Evolutionary conservation across 2,329 filamentous ascomycete species (phyloP), one percentile per base, ranked within the genome.

Genomic region (Microdochium paspali): DNA sequence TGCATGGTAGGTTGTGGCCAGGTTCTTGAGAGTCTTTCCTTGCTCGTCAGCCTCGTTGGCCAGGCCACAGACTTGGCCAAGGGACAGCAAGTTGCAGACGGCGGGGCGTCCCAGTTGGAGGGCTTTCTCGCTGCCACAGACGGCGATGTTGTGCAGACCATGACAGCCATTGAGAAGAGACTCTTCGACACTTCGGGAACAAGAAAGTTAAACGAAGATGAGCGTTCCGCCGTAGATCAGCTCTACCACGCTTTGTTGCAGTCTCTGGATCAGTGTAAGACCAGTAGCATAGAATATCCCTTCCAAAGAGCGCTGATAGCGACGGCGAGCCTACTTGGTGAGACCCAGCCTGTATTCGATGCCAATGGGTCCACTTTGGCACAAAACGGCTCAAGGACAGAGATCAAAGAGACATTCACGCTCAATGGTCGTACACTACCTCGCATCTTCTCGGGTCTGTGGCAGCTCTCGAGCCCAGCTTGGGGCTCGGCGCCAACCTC

Each of bases 151-250:
- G 59, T 67, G 13, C 65, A 66, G 51, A 54, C 61, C 7, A 51
- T 63, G 25, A 67, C 65, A 4, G 64, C 62, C 2, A 53, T 66
- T 4, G 61, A 66, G 47, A 66, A 66, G 48, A 53, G 48, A 6
- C 47, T 62, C 31, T 49, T 56, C 13, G 47, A 51, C 2, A 44
- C 53, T 10, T 51, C 54, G 1, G 58, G 60, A 21, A 42, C 47
- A 3, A 45, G 56, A 20, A 35, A 53, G 1, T 31, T 57, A 10
- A 49, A 52, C n/a, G 45, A 51, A 1, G 51, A 54, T 10, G 54
- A 54, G 47, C 44, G 35, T 2, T 24, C 18, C 2, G 24, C 45
- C 18, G 30, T 49, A 10, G 24, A 10, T 13, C 20, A 44, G n/a
- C 47, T 49, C n/a, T 39, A 44, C 23, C n/a, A 46, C 13, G 26